Base-by-base conservation (phyloP, 768 basidiomycete species). In the Tricholoma terreum region DNA sequence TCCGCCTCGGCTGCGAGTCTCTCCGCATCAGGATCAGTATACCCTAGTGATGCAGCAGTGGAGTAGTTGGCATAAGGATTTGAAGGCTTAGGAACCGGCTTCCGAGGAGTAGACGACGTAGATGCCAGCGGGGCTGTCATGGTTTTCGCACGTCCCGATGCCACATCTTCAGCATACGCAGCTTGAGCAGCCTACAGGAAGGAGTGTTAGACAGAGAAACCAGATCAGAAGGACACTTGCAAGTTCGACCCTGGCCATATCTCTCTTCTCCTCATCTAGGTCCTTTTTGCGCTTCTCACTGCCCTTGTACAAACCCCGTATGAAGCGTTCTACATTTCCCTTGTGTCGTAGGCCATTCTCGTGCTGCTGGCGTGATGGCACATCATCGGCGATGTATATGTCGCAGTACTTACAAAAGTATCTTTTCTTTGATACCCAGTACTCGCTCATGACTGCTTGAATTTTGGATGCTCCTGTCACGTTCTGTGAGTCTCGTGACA, bases 361-460 rank as follows among this genome's bases (percentile, higher is more conserved):
- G 68, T 99, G 97, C 54, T 92, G 92, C 61, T 84, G 79, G 52
- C 91, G 82, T 1, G 96, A 98, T 58, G 97, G 90, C 9, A 79
- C 92, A 79, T 99, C 96, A 75, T 99, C 97, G 52, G 94, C 84
- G 59, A 99, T 98, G 77, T 88, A 98, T 61, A 93, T 94, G 51
- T 94, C 90, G 77, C 97, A 98, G 78, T 98, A 98, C 70, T 94
- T 94, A 86, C 94, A 97, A 69, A 84, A 90, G 73, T 95, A 96
- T 64, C 86, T 89, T 73, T 94, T 94, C 70, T 90, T 86, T 22
- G 92, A 92, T 60, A 94, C 88, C 92, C 93, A 95, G 71, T 89
- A 94, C 71, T 94, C 92, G 63, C 85, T 87, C 92, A 94, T 94
- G 69, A 63, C 64, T 27, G 6, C 3, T 27, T 27, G 24, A 27